phyloP scores from a whole-genome alignment of 176 grass and related monocot genomes.

The Elaeis guineensis region DNA sequence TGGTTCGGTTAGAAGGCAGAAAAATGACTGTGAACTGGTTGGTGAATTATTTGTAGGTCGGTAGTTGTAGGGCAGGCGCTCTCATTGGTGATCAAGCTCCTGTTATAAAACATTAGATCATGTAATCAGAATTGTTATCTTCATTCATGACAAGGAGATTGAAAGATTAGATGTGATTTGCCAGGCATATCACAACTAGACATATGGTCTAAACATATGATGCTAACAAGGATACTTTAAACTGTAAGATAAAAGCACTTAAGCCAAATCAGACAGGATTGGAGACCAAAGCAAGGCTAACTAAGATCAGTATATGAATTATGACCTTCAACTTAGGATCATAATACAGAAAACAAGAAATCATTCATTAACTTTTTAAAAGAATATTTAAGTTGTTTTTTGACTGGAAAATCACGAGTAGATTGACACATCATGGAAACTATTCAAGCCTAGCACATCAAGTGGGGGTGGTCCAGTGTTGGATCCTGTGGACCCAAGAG shows the following conservation, averaged over 20 bases:
- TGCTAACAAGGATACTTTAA: too few species aligned
- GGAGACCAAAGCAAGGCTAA: too few species aligned
- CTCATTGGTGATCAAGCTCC: conserved; percentile 44
- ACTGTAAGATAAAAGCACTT: too few species aligned
- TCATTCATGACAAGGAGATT: too few species aligned
- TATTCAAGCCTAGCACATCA: background rate
- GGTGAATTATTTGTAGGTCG: conserved; percentile 38
- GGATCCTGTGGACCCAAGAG: conserved; percentile 2
- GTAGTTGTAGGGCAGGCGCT: conserved; percentile 26
- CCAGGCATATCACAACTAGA: too few species aligned
- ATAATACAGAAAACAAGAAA: background rate
- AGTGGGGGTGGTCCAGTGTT: conserved; percentile 11
- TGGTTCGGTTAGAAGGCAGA: conserved; percentile 45
- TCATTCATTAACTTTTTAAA: conserved; percentile 9
- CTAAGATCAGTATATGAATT: too few species aligned
- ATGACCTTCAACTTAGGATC: too few species aligned
- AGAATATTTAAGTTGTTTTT: background rate
- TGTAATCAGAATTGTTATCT: too few species aligned
- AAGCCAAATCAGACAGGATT: too few species aligned
- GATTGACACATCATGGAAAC: background rate
- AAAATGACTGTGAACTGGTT: conserved; percentile 47
- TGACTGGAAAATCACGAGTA: too few species aligned
- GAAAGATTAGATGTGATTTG: too few species aligned
- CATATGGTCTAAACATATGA: too few species aligned
- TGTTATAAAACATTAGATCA: conserved; percentile 18